Conservation (phyloP, 2,329 filamentous ascomycete genomes). For the Ustilaginoidea virens region DNA sequence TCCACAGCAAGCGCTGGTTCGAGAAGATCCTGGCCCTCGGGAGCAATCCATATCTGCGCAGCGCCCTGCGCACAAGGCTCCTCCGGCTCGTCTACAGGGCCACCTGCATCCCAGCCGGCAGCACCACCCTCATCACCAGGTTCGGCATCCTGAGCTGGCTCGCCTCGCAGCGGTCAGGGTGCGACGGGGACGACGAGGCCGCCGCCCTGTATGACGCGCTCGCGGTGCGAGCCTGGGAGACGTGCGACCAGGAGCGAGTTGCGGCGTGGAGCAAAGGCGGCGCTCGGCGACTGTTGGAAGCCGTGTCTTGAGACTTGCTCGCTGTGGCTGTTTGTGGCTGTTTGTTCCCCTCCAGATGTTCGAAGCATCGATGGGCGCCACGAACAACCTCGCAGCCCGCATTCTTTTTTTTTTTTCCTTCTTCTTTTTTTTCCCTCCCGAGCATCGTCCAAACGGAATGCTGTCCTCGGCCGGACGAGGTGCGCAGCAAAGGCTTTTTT, state of each 20-base stretch:
- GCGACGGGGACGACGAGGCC: conserved; percentile 24
- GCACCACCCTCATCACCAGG: conserved; percentile 66
- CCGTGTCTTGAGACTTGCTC: too few species aligned
- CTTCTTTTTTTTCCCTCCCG: too few species aligned
- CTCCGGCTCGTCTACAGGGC: conserved; percentile 50
- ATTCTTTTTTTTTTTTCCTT: too few species aligned
- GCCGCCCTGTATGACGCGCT: conserved; percentile 36
- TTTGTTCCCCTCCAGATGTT: too few species aligned
- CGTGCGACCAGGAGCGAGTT: conserved; percentile 51
- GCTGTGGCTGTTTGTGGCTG: too few species aligned
- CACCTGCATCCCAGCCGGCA: conserved; percentile 52
- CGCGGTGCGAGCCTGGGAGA: conserved; percentile 43
- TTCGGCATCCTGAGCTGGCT: conserved; percentile 65
- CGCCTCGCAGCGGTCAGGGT: conserved; percentile 38
- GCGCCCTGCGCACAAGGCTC: conserved; percentile 42
- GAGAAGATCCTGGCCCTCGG: conserved; percentile 61
- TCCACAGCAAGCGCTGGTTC: conserved; percentile 49
- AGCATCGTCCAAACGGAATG: too few species aligned
- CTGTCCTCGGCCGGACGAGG: too few species aligned
- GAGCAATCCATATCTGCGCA: conserved; percentile 46
- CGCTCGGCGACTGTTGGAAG: conserved; percentile 13
- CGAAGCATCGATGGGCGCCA: too few species aligned
- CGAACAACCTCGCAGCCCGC: too few species aligned
- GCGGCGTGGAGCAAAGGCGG: conserved; percentile 48
- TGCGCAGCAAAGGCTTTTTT: too few species aligned